These are phyloP conservation scores for Microglena sp. DNA, from an alignment of 139 green algal genomes.

Conservation along the genomic window DNA sequence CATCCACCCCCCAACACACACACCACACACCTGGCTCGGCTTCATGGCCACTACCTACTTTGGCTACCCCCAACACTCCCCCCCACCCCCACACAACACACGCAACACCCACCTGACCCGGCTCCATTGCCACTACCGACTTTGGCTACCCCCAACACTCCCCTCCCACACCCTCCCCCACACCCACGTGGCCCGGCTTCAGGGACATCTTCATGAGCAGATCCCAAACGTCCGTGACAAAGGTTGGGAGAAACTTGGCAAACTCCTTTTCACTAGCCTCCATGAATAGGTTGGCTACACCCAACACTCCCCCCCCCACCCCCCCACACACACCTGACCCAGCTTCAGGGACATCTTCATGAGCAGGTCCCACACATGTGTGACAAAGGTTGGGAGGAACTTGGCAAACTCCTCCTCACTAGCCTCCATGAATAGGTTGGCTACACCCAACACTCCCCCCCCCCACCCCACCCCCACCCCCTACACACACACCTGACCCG, in stretches of 20 bases:
- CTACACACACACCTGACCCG: background rate
- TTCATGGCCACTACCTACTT: too few species aligned
- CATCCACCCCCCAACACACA: too few species aligned
- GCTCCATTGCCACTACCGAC: too few species aligned
- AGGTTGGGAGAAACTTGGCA: constrained; percentile 68
- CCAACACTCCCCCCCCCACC: background rate
- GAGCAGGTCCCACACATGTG: constrained; percentile 83
- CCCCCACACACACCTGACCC: constrained; percentile 36
- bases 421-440: constrained; percentile 71
- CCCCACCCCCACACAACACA: too few species aligned
- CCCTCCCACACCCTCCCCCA: too few species aligned
- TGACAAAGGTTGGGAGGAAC: constrained; percentile 72
- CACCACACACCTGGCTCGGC: too few species aligned
- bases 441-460: background rate
- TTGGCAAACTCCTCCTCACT: constrained; percentile 94
- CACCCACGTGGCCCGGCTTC: constrained; percentile 36
- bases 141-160: too few species aligned
- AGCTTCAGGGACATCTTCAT: constrained; percentile 34
- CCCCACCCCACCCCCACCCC: background rate
- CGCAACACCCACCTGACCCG: too few species aligned
- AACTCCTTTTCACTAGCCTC: constrained; percentile 97
- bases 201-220: constrained; percentile 58
- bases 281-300: constrained; percentile 68
- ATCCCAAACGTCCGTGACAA: constrained; percentile 77
- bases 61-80: too few species aligned